A percentile compares a stretch with the other conserved stretches of the same genome.
These are phyloP conservation scores for Russula virescens DNA, from an alignment of 768 basidiomycete species.

Conservation along the genomic window DNA sequence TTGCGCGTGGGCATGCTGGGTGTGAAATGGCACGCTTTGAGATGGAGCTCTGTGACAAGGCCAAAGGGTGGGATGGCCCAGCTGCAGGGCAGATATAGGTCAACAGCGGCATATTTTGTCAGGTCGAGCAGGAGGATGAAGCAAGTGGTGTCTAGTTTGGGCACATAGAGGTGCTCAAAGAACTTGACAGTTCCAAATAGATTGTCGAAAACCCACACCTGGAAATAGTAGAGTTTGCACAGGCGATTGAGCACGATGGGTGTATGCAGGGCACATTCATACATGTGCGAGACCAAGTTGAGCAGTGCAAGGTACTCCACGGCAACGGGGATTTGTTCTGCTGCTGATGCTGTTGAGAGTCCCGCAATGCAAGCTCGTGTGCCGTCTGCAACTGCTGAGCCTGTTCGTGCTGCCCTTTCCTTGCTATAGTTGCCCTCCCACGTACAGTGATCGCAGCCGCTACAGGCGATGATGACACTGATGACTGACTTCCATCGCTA, in stretches of 20 bases:
- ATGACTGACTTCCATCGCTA: background rate
- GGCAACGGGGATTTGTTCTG: too few relatives aligned
- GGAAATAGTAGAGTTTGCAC: constrained; percentile 13
- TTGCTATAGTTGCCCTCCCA: constrained; percentile 4
- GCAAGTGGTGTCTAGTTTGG: background rate
- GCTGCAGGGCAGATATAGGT: background rate
- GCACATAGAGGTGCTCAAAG: constrained; percentile 15
- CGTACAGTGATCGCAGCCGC: background rate
- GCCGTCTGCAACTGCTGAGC: background rate
- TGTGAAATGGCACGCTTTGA: constrained; percentile 9
- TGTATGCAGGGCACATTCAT: background rate
- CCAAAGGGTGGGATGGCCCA: background rate
- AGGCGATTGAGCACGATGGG: background rate
- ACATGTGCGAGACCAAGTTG: constrained; percentile 9
- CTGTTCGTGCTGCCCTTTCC: constrained; percentile 15
- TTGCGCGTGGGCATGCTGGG: constrained; percentile 5
- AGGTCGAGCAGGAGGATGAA: constrained; percentile 16
- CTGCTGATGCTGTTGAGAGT: too few relatives aligned
- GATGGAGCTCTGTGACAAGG: constrained; percentile 4
- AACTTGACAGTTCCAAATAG: constrained; percentile 17
- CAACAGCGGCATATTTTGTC: background rate
- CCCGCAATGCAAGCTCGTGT: constrained; percentile 11
- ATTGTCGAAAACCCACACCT: constrained; percentile 4
- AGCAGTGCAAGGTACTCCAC: constrained; percentile 13
- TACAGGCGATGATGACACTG: background rate